Percentiles rank a stretch among this genome's conserved stretches.
Conservation (phyloP, 768 basidiomycete species). For the Agaricus sinodeliciosus region DNA sequence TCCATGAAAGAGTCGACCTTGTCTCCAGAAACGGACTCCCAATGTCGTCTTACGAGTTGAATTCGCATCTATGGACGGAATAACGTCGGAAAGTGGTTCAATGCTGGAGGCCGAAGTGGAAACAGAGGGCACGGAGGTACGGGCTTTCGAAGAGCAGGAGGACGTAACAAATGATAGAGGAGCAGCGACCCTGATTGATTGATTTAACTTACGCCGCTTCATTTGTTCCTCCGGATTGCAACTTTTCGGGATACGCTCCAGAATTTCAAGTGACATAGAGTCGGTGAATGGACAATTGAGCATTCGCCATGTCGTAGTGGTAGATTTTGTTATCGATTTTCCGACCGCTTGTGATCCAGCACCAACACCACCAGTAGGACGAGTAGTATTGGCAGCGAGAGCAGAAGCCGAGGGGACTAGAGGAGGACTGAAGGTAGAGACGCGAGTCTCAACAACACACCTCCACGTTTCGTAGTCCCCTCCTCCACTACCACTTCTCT, state of each 20-base stretch:
- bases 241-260: neutral
- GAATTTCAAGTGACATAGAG: neutral
- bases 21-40: neutral
- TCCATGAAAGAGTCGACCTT: constrained; percentile 40
- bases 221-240: constrained; percentile 4
- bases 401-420: neutral
- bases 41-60: neutral
- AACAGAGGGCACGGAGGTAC: neutral
- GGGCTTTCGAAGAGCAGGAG: neutral
- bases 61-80: neutral
- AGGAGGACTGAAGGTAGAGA: neutral
- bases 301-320: constrained; percentile 2
- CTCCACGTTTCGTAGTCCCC: neutral
- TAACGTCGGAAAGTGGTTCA: neutral
- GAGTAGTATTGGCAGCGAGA: neutral
- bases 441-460: neutral
- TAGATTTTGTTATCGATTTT: neutral
- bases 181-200: constrained; percentile 1
- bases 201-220: constrained; percentile 1
- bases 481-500: neutral
- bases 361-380: neutral
- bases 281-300: constrained; percentile 3
- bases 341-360: neutral
- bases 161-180: neutral
- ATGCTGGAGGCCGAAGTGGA: neutral